Evolutionary conservation across 2,329 filamentous ascomycete genomes (phyloP), one percentile per base, ranked within the genome.

Genomic region (Periconia sp.): DNA sequence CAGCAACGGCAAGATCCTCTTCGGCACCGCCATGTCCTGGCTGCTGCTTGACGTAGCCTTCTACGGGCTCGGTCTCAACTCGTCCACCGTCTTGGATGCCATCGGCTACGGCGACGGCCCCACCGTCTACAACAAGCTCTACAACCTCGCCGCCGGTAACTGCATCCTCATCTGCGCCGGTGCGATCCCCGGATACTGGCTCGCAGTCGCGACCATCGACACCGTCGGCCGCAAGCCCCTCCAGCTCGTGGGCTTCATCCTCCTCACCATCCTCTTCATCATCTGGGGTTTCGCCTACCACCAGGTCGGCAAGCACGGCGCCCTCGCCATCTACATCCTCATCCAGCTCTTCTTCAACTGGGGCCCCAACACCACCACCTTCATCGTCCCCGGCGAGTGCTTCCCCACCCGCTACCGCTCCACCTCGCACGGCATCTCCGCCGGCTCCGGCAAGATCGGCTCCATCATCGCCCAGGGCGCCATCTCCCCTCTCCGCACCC

Each of bases 11-110:
- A 85, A 86, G 68, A 81, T 92, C 27, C 82, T 91, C 0, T 77
- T 91, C 41, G 89, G 89, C n/a, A 93, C 90, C 13, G 88, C 90
- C 13, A 87, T 88, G 41, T 93, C 90, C 2, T 95, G 91, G 90
- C 63, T 72, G 1, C 52, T 72, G 1, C 68, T 90, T 49, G 90
- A 92, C 67, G 79, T 84, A 41, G 81, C 81, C 68, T 76, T 77
- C 59, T 76, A 77, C 55, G 74, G 74, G 61, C 82, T 92, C 19
- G 87, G 86, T 45, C 76, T 92, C 45, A 92, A 93, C 74, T 89
- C 90, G 70, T 84, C 85, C 19, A 84, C 84, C 55, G 90, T 92
- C 56, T 82, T 92, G 20, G 71, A 77, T 33, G 82, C 84, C 8
- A 92, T 92, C 59, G 89, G 89, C 43, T 93, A 73, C 49, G 70